Evolutionary conservation across 495 filamentous ascomycete genomes (phyloP).

Genomic region (Lophiostoma macrostomum): DNA sequence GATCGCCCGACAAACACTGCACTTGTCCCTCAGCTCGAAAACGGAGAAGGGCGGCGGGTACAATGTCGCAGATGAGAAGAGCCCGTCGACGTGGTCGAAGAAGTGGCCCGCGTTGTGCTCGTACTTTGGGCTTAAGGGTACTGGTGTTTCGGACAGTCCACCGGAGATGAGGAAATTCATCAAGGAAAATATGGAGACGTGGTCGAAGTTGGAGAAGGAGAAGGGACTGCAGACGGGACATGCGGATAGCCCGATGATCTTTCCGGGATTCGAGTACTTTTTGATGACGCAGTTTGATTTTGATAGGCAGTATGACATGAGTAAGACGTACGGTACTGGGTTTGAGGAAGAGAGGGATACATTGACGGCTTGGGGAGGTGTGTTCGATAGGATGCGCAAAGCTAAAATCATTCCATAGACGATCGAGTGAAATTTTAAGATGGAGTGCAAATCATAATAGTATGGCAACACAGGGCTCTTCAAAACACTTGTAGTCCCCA

Average conservation of each 20-base stretch:
- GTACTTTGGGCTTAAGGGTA: constrained; percentile 39
- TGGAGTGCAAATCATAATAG: no score
- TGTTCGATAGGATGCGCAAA: constrained; percentile 37
- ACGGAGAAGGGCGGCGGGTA: constrained; percentile 32
- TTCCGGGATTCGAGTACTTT: constrained; percentile 38
- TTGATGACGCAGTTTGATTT: constrained; percentile 39
- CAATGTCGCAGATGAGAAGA: constrained; percentile 38
- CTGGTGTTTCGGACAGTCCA: not conserved
- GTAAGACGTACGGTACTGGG: constrained; percentile 33
- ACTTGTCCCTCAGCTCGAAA: constrained; percentile 27
- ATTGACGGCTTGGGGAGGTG: constrained; percentile 31
- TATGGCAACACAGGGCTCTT: no score
- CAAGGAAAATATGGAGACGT: constrained; percentile 32
- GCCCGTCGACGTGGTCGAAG: constrained; percentile 28
- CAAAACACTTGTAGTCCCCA: no score
- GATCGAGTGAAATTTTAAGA: no score
- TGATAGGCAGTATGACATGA: constrained; percentile 42
- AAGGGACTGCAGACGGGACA: constrained; percentile 37
- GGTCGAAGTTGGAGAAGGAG: constrained; percentile 35
- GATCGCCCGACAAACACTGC: constrained; percentile 37
- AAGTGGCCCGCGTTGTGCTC: constrained; percentile 37
- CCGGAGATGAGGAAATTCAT: constrained; percentile 36
- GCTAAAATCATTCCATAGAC: constrained; percentile 36
- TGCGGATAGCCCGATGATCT: constrained; percentile 32
- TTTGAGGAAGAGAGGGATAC: constrained; percentile 36